Evolutionary conservation across 1,284 basidiomycete species (phyloP), one percentile per base, ranked within the genome.

Genomic region (Rhodotorula sp.): DNA sequence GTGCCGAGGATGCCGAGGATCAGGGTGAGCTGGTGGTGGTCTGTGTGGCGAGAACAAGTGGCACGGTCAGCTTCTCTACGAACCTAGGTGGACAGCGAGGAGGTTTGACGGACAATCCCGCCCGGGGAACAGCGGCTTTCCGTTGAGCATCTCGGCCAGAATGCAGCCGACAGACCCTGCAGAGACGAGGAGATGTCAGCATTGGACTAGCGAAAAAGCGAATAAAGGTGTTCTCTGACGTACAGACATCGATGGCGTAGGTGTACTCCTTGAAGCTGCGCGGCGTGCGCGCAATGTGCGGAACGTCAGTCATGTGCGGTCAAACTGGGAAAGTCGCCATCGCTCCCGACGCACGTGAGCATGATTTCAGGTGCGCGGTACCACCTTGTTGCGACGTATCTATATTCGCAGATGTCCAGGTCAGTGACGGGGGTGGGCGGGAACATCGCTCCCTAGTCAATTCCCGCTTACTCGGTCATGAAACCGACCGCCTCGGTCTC

Each of bases 281-380:
- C 62, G 28, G 28, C n/a, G n/a, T n/a, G 16, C 28, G 54, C 38
- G 38, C 7, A 5, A 56, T 48, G 21, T 2, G 23, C 18, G 66
- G 31, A 55, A 28, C 19, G 1, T 19, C 26, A 34, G 31, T 28
- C 18, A 1, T 18, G 5, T 16, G 31, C 7, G 38, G 26, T 43
- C 38, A 14, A 12, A 43, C 38, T 34, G 5, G 38, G 1, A 38
- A 16, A 58, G 1, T 47, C 49, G 31, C 19, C 43, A 84, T 28
- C 2, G 31, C 5, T 18, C 3, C 5, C 6, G 5, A 95, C 54
- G 31, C 47, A 95, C 14, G 93, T 95, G 69, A 97, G 85, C 94
- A 97, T 95, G 82, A 95, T 93, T 81, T 95, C 93, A 2, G 93
- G 93, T 0, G 93, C 93, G 56, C 94, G 88, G 79, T 95, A 95